phyloP scores from a whole-genome alignment of 2,329 filamentous ascomycete genomes.

The Colletotrichum sp. region DNA sequence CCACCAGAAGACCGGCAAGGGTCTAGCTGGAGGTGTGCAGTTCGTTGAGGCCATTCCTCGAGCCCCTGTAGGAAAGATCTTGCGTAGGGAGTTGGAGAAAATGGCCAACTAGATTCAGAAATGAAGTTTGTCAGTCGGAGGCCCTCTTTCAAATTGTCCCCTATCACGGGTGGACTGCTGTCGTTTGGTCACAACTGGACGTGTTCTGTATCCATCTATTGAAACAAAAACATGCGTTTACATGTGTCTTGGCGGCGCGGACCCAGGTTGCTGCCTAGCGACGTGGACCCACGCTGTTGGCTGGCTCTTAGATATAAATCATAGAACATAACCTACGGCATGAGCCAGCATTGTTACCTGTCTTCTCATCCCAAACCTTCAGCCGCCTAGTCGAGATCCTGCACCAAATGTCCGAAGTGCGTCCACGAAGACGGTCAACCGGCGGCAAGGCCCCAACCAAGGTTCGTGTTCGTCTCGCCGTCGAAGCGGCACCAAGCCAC shows the following conservation, averaged over 20 bases:
- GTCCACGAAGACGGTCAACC: neutral
- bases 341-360: neutral
- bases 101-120: neutral
- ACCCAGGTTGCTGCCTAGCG: neutral
- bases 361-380: neutral
- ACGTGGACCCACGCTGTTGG: neutral
- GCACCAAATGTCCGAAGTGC: neutral
- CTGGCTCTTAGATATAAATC: neutral
- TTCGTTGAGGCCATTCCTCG: neutral
- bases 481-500: neutral
- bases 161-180: too few species aligned
- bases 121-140: neutral
- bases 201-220: neutral
- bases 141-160: neutral
- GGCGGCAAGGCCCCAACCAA: neutral
- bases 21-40: neutral
- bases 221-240: neutral
- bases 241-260: neutral
- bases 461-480: neutral
- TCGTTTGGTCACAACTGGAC: too few species aligned
- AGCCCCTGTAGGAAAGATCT: neutral
- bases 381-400: neutral
- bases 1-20: neutral
- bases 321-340: neutral
- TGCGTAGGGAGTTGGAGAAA: neutral